Conservation (phyloP, 2,329 filamentous ascomycete genomes). For the Claviceps pusilla region DNA sequence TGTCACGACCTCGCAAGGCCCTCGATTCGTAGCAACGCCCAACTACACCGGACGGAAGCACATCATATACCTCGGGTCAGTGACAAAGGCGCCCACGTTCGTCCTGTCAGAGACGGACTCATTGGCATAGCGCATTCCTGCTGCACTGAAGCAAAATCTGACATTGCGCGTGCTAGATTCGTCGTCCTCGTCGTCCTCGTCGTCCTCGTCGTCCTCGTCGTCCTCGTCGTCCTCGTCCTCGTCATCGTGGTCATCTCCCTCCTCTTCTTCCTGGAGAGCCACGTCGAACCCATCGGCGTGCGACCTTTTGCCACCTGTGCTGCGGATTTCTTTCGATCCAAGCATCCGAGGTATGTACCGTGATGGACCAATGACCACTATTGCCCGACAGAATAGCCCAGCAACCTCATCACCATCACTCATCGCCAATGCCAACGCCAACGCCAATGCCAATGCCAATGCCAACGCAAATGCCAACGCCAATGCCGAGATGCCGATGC, state of each 20-base stretch:
- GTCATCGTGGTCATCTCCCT: neutral
- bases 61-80: neutral
- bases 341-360: neutral
- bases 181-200: too few relatives aligned
- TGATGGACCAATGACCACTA: neutral
- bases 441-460: neutral
- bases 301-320: neutral
- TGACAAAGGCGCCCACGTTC: neutral
- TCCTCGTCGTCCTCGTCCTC: too few relatives aligned
- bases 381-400: neutral
- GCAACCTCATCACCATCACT: neutral
- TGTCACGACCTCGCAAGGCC: neutral
- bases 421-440: neutral
- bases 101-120: neutral
- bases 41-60: neutral
- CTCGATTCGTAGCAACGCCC: neutral
- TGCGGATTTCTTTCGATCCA: neutral
- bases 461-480: neutral
- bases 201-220: neutral
- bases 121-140: neutral
- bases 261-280: neutral
- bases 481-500: too few relatives aligned
- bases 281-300: neutral
- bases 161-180: neutral
- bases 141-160: too few relatives aligned